These are phyloP conservation scores for Edaphochlamys debaryana DNA, from an alignment of 139 green algal genomes.

Conservation along the genomic window DNA sequence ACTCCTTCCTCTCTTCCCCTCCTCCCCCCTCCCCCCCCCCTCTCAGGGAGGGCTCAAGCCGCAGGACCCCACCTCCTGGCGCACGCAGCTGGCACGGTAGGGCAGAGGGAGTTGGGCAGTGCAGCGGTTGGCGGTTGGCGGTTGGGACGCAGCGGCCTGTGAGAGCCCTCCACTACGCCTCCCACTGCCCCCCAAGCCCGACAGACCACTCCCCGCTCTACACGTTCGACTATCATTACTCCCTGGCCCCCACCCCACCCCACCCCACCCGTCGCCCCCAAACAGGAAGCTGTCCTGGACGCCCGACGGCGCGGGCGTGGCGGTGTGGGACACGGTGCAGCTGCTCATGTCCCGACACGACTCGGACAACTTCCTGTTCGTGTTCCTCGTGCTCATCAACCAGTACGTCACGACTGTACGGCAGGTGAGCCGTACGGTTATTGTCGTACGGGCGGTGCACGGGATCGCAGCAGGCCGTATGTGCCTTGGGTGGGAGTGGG, in stretches of 20 bases:
- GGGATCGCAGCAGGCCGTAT: background rate
- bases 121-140: too few relatives aligned
- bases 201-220: too few relatives aligned
- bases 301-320: constrained; percentile 21
- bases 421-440: constrained; percentile 45
- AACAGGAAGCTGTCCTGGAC: constrained; percentile 19
- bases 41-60: constrained; percentile 20
- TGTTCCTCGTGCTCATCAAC: constrained; percentile 82
- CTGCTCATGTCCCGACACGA: constrained; percentile 42
- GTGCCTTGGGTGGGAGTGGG: background rate
- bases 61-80: constrained; percentile 24
- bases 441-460: background rate
- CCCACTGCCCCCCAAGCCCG: too few relatives aligned
- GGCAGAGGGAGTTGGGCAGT: background rate
- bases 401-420: constrained; percentile 66
- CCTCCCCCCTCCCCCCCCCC: too few relatives aligned
- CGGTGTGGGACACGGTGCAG: constrained; percentile 41
- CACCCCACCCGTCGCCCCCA: too few relatives aligned
- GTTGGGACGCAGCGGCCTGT: too few relatives aligned
- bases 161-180: too few relatives aligned
- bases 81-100: constrained; percentile 19
- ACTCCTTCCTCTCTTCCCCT: too few relatives aligned
- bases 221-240: too few relatives aligned
- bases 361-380: constrained; percentile 83
- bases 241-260: too few relatives aligned